Conservation (phyloP, 2,329 filamentous ascomycete species). For the Aspergillus sp. region DNA sequence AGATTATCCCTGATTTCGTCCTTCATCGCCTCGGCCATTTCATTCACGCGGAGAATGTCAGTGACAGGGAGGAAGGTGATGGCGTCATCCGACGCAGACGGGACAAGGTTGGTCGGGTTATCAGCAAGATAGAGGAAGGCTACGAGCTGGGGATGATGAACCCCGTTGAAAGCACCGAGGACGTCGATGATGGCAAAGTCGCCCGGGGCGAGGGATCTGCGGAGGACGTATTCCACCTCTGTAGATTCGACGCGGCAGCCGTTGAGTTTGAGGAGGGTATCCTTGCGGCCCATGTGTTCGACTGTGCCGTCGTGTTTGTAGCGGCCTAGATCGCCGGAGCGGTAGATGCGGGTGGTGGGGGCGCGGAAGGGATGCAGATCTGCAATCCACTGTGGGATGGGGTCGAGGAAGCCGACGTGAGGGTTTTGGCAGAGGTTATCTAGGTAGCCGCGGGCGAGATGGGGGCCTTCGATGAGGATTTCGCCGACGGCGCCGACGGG, state of each 20-base stretch:
- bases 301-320: constrained; percentile 17
- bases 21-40: constrained; percentile 4
- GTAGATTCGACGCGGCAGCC: constrained; percentile 16
- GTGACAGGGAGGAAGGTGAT: constrained; percentile 11
- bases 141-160: constrained; percentile 9
- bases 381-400: constrained; percentile 10
- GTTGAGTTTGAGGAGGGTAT: constrained; percentile 21
- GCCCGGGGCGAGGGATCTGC: constrained; percentile 3
- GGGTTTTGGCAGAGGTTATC: constrained; percentile 12
- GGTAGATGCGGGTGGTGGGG: constrained; percentile 13
- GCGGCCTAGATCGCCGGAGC: constrained; percentile 20
- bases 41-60: constrained; percentile 3
- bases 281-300: constrained; percentile 23
- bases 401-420: constrained; percentile 11
- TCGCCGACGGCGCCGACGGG: constrained; percentile 26
- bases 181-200: constrained; percentile 14
- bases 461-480: constrained; percentile 23
- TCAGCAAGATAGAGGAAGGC: constrained; percentile 12
- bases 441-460: constrained; percentile 21
- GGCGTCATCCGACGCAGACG: constrained; percentile 1
- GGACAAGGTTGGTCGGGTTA: constrained; percentile 11
- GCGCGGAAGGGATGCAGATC: constrained; percentile 7
- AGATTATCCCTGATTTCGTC: constrained; percentile 7
- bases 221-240: constrained; percentile 18
- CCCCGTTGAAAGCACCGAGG: constrained; percentile 12